A percentile compares a stretch with the other conserved stretches of the same genome.
Conservation (phyloP, 768 basidiomycete species). For the Termitomyces sp. region DNA sequence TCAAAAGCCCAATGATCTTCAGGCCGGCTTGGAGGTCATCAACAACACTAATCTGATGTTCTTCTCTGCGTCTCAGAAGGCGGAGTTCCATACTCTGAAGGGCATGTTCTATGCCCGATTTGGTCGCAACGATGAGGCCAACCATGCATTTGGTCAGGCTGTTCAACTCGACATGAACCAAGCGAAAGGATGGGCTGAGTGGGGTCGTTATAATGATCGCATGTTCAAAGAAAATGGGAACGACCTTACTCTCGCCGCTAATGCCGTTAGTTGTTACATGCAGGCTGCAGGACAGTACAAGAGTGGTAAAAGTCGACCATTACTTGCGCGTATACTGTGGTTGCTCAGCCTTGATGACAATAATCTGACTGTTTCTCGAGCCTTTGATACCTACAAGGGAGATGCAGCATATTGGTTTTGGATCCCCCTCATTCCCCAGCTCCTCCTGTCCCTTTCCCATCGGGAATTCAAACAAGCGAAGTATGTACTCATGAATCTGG, state of each 20-base stretch:
- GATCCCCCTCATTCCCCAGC: slow-evolving; percentile 95
- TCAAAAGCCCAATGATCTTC: slow-evolving; percentile 89
- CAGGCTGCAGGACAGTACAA: slow-evolving; percentile 97
- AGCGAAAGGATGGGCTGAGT: slow-evolving; percentile 98
- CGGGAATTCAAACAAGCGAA: slow-evolving; percentile 92
- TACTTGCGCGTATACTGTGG: slow-evolving; percentile 94
- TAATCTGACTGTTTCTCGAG: slow-evolving; percentile 61
- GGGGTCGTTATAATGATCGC: slow-evolving; percentile 91
- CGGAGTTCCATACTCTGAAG: slow-evolving; percentile 97
- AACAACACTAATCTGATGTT: slow-evolving; percentile 99
- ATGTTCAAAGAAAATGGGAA: slow-evolving; percentile 83
- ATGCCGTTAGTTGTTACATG: slow-evolving; percentile 95
- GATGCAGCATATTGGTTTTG: slow-evolving; percentile 98
- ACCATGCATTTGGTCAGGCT: slow-evolving; percentile 87
- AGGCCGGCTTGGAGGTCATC: slow-evolving; percentile 95
- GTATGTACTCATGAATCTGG: slow-evolving; percentile 82
- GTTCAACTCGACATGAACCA: slow-evolving; percentile 94
- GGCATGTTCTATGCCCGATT: slow-evolving; percentile 96
- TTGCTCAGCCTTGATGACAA: slow-evolving; percentile 88
- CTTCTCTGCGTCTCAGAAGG: slow-evolving; percentile 91
- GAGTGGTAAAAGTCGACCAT: slow-evolving; percentile 84
- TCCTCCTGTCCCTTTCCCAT: slow-evolving; percentile 83
- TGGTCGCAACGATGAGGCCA: slow-evolving; percentile 83
- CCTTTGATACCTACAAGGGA: slow-evolving; percentile 94
- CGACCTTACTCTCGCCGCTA: slow-evolving; percentile 73